A percentile compares a stretch with the other conserved stretches of the same genome.
Evolutionary conservation across 306 rosid species (phyloP).

Genomic region (Glycyrrhiza uralensis): DNA sequence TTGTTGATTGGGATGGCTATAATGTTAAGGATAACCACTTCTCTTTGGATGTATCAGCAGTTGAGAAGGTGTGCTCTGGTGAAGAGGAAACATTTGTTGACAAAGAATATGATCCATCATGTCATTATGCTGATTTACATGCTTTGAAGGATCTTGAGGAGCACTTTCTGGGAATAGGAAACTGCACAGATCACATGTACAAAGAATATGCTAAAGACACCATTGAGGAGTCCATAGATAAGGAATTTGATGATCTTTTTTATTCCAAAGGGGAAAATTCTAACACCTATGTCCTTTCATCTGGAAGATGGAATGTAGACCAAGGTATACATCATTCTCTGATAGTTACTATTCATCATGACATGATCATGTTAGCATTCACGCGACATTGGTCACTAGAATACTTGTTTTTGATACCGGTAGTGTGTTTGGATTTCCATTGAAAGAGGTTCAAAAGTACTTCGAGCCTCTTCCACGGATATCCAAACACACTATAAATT

Average conservation of each 20-base stretch:
- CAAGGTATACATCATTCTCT: constrained; percentile 44
- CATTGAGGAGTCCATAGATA: constrained; percentile 34
- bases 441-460: too few relatives aligned
- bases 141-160: constrained; percentile 42
- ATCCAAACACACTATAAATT: too few relatives aligned
- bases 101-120: constrained; percentile 8
- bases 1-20: neutral
- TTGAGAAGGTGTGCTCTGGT: constrained; percentile 15
- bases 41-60: constrained; percentile 3
- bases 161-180: constrained; percentile 41
- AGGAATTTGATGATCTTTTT: constrained; percentile 48
- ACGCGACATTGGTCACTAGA: neutral
- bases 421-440: too few relatives aligned
- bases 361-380: neutral
- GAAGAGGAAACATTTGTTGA: constrained; percentile 20
- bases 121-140: constrained; percentile 5
- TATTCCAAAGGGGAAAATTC: constrained; percentile 33
- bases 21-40: neutral
- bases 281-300: constrained; percentile 50
- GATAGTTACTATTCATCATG: neutral
- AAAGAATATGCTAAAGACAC: constrained; percentile 30
- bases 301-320: constrained; percentile 63
- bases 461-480: too few relatives aligned
- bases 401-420: neutral
- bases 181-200: constrained; percentile 10